Evolutionary conservation across 306 rosid genomes (phyloP), one percentile per base, ranked within the genome.

Genomic region (Sophora flavescens): DNA sequence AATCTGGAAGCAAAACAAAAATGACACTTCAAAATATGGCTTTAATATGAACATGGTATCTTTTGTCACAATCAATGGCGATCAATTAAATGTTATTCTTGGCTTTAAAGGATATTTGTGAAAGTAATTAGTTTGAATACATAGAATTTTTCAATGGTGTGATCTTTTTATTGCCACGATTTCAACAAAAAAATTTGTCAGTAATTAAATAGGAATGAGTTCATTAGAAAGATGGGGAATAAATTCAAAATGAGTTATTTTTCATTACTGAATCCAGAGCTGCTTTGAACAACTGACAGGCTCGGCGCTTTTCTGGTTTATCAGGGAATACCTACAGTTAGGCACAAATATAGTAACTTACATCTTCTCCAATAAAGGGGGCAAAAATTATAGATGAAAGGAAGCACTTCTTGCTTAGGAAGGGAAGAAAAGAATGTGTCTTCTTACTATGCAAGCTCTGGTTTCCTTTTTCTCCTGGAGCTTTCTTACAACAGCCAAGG

Each of bases 231-330:
- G 47, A 54, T 10, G 64, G 39, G 58, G 14, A 69, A 69, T 58
- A 80, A 68, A 53, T 36, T 78, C 74, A 77, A 11, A 32, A 41
- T 59, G 65, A 72, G 79, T 52, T 63, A 69, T 11, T 48, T 80
- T 54, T 63, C 64, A 56, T 84, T 92, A 92, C 98, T 52, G 91
- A 87, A 85, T 94, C 98, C n/a, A 94, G 36, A 52, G 97, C 98
- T 56, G 93, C 70, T 85, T 86, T 90, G 85, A 94, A 94, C 75
- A 92, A 78, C 84, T 89, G 60, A 69, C 89, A 84, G 73, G 98
- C 97, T 86, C 95, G 86, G 30, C 93, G 91, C 78, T 87, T 90
- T 79, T 94, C 97, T 52, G 97, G 97, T 77, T 87, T 92, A 81
- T 94, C 98, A 44, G 98, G 97, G 81, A 94, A 94, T 64, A 94